Percentiles rank a stretch among this genome's conserved stretches.
phyloP scores from a whole-genome alignment of 495 filamentous ascomycete genomes.

The Oidiodendron maius region DNA sequence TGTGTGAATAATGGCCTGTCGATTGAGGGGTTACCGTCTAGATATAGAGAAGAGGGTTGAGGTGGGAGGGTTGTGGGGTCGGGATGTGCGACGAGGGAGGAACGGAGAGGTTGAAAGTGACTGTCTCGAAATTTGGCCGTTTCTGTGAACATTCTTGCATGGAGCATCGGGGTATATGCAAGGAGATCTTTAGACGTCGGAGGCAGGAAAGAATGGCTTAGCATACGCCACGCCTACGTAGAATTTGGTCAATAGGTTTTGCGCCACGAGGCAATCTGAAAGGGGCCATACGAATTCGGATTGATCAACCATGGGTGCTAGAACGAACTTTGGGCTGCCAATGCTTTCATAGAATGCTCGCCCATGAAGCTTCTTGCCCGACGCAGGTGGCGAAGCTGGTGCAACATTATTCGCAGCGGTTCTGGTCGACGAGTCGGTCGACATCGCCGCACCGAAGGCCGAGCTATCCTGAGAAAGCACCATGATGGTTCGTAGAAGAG shows the following conservation, averaged over 20 bases:
- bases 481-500: conserved; percentile 10
- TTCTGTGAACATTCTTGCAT: conserved; percentile 77
- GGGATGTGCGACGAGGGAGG: conserved; percentile 11
- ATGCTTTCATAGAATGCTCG: conserved; percentile 90
- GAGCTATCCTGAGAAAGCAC: conserved; percentile 9
- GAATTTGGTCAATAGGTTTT: background rate
- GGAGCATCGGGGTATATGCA: conserved; percentile 92
- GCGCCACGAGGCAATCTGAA: conserved; percentile 11
- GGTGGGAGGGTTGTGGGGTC: conserved; percentile 8
- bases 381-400: background rate
- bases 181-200: conserved; percentile 54
- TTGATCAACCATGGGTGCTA: conserved; percentile 98
- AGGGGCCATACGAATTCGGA: conserved; percentile 78
- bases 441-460: conserved; percentile 11
- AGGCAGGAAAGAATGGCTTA: conserved; percentile 83
- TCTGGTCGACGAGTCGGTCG: conserved; percentile 1
- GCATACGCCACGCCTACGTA: conserved; percentile 83
- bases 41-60: conserved; percentile 36
- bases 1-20: conserved; percentile 93
- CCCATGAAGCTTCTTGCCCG: conserved; percentile 60
- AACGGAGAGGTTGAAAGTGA: conserved; percentile 64
- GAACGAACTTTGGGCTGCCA: conserved; percentile 80
- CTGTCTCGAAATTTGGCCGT: conserved; percentile 65
- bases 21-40: conserved; percentile 78
- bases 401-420: background rate